Evolutionary conservation across 164 flowering plant species (phyloP).

Genomic region (Magnolia officinalis): DNA sequence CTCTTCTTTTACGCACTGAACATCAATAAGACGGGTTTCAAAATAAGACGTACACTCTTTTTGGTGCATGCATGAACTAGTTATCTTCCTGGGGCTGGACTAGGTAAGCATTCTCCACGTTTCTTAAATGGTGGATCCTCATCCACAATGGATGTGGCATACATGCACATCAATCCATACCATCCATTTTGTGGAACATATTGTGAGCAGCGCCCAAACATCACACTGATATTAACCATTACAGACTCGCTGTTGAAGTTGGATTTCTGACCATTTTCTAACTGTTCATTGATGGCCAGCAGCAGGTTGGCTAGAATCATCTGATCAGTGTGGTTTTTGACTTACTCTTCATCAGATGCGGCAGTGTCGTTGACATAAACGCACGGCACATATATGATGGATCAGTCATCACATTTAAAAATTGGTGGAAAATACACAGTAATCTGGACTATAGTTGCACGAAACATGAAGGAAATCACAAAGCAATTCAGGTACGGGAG

Average conservation of each 20-base stretch:
- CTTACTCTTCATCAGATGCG: too few relatives aligned
- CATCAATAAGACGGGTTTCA: not conserved
- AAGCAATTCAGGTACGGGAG: too few relatives aligned
- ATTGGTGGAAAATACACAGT: not conserved
- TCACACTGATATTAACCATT: too few relatives aligned
- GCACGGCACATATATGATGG: too few relatives aligned
- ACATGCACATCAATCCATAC: not conserved
- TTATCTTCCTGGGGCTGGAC: too few relatives aligned
- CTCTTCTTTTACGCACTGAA: constrained; percentile 11
- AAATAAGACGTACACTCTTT: not conserved
- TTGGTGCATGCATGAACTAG: too few relatives aligned
- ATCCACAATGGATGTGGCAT: not conserved
- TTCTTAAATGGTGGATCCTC: not conserved
- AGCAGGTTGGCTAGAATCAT: not conserved
- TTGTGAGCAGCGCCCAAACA: not conserved
- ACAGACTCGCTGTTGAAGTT: not conserved
- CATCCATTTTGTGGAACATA: not conserved
- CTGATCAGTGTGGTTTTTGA: too few relatives aligned
- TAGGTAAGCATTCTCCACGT: too few relatives aligned
- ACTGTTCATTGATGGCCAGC: not conserved
- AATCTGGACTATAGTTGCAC: too few relatives aligned
- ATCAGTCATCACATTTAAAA: not conserved
- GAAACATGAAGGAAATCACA: too few relatives aligned
- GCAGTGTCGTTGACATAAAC: too few relatives aligned
- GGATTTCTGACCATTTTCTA: not conserved